phyloP scores from a whole-genome alignment of 306 rosid genomes.

The Dalbergia cochinchinensis region DNA sequence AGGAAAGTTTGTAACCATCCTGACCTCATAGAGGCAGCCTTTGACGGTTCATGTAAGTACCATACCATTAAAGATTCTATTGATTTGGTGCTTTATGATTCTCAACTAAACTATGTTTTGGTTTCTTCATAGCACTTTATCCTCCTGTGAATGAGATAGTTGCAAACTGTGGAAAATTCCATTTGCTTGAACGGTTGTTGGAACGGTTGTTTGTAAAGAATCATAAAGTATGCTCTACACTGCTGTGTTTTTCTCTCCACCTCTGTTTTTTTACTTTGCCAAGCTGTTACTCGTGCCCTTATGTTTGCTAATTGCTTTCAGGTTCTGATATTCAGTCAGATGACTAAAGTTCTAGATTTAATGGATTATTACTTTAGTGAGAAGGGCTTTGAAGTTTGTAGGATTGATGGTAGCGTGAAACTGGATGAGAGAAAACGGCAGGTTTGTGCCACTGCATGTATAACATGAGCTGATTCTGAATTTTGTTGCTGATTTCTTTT shows the following conservation, averaged over 20 bases:
- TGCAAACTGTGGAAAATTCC: conserved; percentile 90
- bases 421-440: conserved; percentile 83
- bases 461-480: conserved; percentile 1
- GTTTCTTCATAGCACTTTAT: conserved; percentile 56
- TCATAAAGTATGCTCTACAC: conserved; percentile 70
- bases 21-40: conserved; percentile 75
- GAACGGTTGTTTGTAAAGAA: conserved; percentile 64
- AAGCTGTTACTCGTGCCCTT: conserved; percentile 40
- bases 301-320: conserved; percentile 53
- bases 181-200: conserved; percentile 82
- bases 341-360: conserved; percentile 85
- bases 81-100: conserved; percentile 22
- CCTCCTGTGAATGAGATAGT: conserved; percentile 87
- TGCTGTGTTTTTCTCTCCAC: conserved; percentile 14
- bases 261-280: conserved; percentile 8
- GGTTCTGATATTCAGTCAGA: conserved; percentile 94
- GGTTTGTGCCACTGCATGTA: conserved; percentile 60
- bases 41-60: conserved; percentile 66
- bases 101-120: conserved; percentile 40
- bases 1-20: conserved; percentile 98
- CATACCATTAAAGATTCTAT: background rate
- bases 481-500: background rate
- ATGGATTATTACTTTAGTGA: conserved; percentile 95
- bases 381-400: conserved; percentile 85
- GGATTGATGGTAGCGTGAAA: conserved; percentile 85